A percentile compares a stretch with the other conserved stretches of the same genome.
phyloP scores from a whole-genome alignment of 73 alveolate species.

The Blepharisma stoltei region DNA sequence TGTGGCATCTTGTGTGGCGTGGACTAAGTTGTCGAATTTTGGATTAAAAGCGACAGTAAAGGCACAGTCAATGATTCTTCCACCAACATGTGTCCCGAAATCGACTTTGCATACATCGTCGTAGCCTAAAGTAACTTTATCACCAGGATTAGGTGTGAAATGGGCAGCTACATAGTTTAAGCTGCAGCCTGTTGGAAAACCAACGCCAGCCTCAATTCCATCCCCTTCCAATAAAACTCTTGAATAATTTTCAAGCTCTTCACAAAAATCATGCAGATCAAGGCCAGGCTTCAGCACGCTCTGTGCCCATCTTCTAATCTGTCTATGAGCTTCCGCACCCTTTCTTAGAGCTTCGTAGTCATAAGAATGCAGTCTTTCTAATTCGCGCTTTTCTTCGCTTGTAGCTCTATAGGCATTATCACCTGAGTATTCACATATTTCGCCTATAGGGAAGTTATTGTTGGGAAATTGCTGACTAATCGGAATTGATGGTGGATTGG shows the following conservation, averaged over 20 bases:
- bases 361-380: constrained; percentile 66
- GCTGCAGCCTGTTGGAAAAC: constrained; percentile 96
- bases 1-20: constrained; percentile 96
- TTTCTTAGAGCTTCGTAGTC: constrained; percentile 80
- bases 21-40: constrained; percentile 78
- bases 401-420: constrained; percentile 72
- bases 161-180: constrained; percentile 94
- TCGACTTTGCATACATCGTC: constrained; percentile 93
- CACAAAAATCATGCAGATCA: constrained; percentile 86
- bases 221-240: constrained; percentile 77
- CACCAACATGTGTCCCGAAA: constrained; percentile 95
- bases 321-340: constrained; percentile 97
- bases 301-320: constrained; percentile 90
- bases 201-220: constrained; percentile 87
- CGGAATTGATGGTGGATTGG: constrained; percentile 90
- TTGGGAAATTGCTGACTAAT: constrained; percentile 80
- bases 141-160: constrained; percentile 94
- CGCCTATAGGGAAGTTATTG: constrained; percentile 80
- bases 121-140: constrained; percentile 64
- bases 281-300: constrained; percentile 86
- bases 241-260: constrained; percentile 79
- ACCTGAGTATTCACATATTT: constrained; percentile 70
- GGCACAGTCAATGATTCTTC: constrained; percentile 92
- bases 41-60: constrained; percentile 96
- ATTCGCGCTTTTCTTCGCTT: constrained; percentile 78